Evolutionary conservation across 1,284 basidiomycete genomes (phyloP).

Genomic region (Lentinus polychrous): DNA sequence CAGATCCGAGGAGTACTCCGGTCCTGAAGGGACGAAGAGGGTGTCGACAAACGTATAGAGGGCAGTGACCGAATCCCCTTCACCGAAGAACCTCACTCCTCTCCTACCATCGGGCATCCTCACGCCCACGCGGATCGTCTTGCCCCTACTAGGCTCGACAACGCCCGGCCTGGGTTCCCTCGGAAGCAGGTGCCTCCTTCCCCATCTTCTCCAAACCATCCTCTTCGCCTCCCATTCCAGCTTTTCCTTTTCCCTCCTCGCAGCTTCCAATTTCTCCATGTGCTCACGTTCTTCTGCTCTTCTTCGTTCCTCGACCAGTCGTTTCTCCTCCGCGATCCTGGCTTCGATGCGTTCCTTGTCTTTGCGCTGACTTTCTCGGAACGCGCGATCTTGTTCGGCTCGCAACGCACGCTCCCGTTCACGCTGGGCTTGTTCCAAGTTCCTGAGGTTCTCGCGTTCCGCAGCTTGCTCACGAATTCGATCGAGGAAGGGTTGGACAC

Average conservation of each 20-base stretch:
- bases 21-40: constrained; percentile 32
- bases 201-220: constrained; percentile 48
- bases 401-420: constrained; percentile 46
- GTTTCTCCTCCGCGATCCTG: constrained; percentile 39
- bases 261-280: constrained; percentile 22
- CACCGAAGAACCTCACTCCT: constrained; percentile 49
- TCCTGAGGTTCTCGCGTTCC: constrained; percentile 42
- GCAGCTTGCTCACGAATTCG: constrained; percentile 49
- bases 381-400: constrained; percentile 80
- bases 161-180: constrained; percentile 26
- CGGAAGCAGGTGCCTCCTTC: constrained; percentile 31
- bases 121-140: constrained; percentile 53
- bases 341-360: constrained; percentile 66
- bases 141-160: constrained; percentile 20
- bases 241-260: constrained; percentile 25
- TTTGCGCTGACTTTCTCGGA: constrained; percentile 54
- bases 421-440: constrained; percentile 7
- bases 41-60: constrained; percentile 69
- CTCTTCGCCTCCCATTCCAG: constrained; percentile 27
- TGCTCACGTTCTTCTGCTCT: constrained; percentile 26
- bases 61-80: constrained; percentile 45
- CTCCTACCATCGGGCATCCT: constrained; percentile 62
- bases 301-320: constrained; percentile 24
- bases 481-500: constrained; percentile 67
- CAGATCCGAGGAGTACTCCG: constrained; percentile 25